phyloP scores from a whole-genome alignment of 2,329 filamentous ascomycete genomes.

The Fusarium hainanense region DNA sequence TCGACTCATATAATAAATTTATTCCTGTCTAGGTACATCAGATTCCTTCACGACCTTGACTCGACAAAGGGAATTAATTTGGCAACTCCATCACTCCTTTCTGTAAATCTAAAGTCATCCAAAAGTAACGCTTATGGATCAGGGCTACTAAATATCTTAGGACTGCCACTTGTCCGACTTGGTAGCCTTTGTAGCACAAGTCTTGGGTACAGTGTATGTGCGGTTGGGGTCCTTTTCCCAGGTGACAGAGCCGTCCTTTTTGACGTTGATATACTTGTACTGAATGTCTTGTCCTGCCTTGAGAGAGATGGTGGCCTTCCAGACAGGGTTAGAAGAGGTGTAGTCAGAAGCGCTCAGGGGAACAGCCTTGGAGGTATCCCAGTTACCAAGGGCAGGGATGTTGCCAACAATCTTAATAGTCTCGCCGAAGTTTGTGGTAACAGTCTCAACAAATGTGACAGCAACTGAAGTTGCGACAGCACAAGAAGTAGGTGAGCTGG shows the following conservation, averaged over 20 bases:
- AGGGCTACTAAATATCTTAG: not conserved
- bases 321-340: constrained; percentile 68
- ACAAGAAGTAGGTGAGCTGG: constrained; percentile 52
- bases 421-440: constrained; percentile 69
- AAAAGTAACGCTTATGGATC: not conserved
- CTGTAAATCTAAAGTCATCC: not conserved
- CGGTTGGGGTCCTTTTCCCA: constrained; percentile 74
- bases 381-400: constrained; percentile 68
- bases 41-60: not conserved
- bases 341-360: constrained; percentile 69
- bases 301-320: constrained; percentile 67
- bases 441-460: constrained; percentile 71
- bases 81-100: not conserved
- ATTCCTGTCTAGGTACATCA: not conserved
- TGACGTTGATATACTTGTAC: constrained; percentile 77
- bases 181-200: constrained; percentile 46
- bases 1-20: not conserved
- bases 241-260: constrained; percentile 62
- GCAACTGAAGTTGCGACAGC: constrained; percentile 59
- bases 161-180: constrained; percentile 49
- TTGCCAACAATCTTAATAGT: constrained; percentile 74
- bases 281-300: constrained; percentile 65
- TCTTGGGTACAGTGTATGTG: constrained; percentile 48
- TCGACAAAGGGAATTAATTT: not conserved
- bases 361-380: constrained; percentile 67